A percentile compares a stretch with the other conserved stretches of the same genome.
Evolutionary conservation across 441 rosid genomes (phyloP).

Genomic region (Pelargonium australe): DNA sequence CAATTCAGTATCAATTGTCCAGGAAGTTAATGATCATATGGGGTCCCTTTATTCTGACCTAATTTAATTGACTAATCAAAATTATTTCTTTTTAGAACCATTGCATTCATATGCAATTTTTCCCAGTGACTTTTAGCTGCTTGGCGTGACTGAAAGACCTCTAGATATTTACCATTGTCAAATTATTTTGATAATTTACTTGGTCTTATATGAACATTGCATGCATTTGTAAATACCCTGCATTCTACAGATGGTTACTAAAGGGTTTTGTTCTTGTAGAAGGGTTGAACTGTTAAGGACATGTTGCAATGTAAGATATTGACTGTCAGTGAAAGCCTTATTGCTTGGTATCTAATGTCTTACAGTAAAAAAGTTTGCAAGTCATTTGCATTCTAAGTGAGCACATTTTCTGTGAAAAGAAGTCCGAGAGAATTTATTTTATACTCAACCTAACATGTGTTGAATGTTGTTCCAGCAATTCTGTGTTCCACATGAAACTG

Average conservation of each 20-base stretch:
- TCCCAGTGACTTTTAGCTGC: neutral
- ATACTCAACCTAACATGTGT: neutral
- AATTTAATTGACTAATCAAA: neutral
- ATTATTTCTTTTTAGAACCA: neutral
- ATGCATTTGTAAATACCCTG: neutral
- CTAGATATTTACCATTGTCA: slow-evolving; percentile 2
- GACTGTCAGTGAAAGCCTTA: neutral
- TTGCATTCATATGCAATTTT: neutral
- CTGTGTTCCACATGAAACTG: neutral
- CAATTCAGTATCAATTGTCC: neutral
- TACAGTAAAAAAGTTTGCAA: neutral
- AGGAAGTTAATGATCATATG: neutral
- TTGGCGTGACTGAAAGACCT: neutral
- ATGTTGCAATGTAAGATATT: neutral
- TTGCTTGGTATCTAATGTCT: neutral
- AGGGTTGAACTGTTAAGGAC: neutral
- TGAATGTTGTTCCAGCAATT: slow-evolving; percentile 1
- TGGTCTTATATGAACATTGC: neutral
- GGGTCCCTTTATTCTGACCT: neutral
- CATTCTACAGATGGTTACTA: neutral
- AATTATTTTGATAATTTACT: neutral
- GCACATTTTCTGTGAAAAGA: neutral
- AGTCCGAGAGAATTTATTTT: neutral
- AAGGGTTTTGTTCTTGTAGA: slow-evolving; percentile 1
- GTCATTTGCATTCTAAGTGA: neutral